Percentiles rank a stretch among this genome's conserved stretches.
These are phyloP conservation scores for Starmera stellimalicola DNA, from an alignment of 1,139 yeast species.

Conservation along the genomic window DNA sequence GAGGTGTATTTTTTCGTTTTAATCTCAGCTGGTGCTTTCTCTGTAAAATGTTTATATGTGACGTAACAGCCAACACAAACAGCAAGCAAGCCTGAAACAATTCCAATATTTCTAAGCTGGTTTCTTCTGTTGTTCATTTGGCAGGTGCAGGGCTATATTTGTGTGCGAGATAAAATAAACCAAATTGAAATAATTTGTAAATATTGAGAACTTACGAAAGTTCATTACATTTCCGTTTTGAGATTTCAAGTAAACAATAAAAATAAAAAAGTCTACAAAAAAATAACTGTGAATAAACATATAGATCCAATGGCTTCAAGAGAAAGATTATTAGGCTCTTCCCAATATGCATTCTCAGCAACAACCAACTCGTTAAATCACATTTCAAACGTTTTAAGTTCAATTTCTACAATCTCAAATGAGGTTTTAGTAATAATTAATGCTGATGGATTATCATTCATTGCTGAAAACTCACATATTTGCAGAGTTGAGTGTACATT, in stretches of 20 bases:
- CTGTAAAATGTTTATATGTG: slow-evolving; percentile 1
- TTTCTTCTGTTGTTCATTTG: slow-evolving; percentile 2
- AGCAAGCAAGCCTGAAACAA: slow-evolving; percentile 5
- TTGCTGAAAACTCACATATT: slow-evolving; percentile 25
- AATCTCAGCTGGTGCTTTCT: neutral
- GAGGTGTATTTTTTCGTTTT: slow-evolving; percentile 10
- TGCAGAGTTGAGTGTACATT: slow-evolving; percentile 16
- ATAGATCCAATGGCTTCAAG: no score
- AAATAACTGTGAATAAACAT: no score
- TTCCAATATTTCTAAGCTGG: slow-evolving; percentile 2
- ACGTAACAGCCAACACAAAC: slow-evolving; percentile 7
- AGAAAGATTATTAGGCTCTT: no score
- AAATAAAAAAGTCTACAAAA: no score
- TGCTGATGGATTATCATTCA: slow-evolving; percentile 28
- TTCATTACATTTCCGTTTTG: no score
- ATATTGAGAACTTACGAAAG: no score
- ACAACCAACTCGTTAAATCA: slow-evolving; percentile 16
- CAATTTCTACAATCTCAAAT: slow-evolving; percentile 12
- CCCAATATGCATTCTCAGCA: no score
- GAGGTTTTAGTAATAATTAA: slow-evolving; percentile 23
- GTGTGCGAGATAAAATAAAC: no score
- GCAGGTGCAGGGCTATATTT: no score
- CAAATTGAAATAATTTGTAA: no score
- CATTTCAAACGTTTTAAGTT: slow-evolving; percentile 14
- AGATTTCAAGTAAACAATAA: no score